These are phyloP conservation scores for Diplosphaera chodatii DNA, from an alignment of 139 green algal genomes.

Conservation along the genomic window DNA sequence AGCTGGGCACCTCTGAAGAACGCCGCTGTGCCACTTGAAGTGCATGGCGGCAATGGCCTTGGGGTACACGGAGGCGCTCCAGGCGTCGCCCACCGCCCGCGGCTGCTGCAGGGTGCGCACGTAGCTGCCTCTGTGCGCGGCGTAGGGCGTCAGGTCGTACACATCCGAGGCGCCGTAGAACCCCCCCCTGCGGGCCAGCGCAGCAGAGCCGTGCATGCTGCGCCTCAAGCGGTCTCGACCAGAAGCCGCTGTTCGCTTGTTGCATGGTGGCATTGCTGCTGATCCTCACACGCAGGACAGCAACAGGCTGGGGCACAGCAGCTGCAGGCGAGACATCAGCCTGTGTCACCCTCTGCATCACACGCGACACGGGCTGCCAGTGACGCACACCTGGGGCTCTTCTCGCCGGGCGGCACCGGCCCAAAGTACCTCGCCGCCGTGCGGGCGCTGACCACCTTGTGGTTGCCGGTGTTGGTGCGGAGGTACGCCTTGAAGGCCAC, in stretches of 20 bases:
- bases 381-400: background rate
- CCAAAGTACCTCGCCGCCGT: constrained; percentile 6
- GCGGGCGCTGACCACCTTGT: background rate
- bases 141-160: constrained; percentile 9
- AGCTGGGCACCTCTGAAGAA: constrained; percentile 1
- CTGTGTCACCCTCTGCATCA: too few species aligned
- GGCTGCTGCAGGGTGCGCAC: background rate
- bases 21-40: constrained; percentile 16
- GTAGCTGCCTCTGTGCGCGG: background rate
- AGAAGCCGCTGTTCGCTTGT: too few species aligned
- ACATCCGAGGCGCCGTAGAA: constrained; percentile 4
- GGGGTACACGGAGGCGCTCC: background rate
- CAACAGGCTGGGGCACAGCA: too few species aligned
- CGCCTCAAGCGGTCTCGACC: too few species aligned
- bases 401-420: background rate
- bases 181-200: constrained; percentile 3
- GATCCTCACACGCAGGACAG: too few species aligned
- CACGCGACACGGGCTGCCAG: too few species aligned
- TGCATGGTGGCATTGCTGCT: too few species aligned
- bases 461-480: constrained; percentile 13
- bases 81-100: background rate
- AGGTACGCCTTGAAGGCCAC: constrained; percentile 4
- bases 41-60: constrained; percentile 2
- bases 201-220: too few species aligned
- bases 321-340: too few species aligned